phyloP scores from a whole-genome alignment of 1,139 yeast genomes.

The Debaryomyces sp. region DNA sequence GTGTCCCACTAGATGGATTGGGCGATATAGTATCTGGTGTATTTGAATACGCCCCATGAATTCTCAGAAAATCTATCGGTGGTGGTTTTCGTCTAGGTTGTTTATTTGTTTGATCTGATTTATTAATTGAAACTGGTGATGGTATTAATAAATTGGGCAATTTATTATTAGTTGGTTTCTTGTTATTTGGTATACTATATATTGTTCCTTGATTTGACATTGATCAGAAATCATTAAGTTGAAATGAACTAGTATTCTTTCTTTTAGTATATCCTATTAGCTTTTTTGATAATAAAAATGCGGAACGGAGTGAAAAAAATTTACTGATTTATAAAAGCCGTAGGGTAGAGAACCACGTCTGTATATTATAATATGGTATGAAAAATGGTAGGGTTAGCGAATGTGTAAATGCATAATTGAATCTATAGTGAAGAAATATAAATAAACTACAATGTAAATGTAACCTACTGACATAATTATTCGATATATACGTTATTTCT shows the following conservation, averaged over 20 bases:
- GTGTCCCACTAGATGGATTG: conserved; percentile 2
- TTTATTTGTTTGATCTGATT: conserved; percentile 12
- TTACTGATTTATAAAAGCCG: background rate
- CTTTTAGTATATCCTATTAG: background rate
- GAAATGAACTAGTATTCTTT: background rate
- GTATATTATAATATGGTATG: background rate
- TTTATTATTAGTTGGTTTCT: conserved; percentile 19
- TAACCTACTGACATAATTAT: background rate
- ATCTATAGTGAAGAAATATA: background rate
- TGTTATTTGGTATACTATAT: conserved; percentile 33
- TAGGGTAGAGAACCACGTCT: background rate
- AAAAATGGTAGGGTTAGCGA: background rate
- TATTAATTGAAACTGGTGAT: conserved; percentile 20
- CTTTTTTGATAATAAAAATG: background rate
- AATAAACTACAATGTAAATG: background rate
- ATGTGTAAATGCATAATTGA: background rate
- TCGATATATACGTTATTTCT: conserved; percentile 11
- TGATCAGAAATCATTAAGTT: conserved; percentile 9
- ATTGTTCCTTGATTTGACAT: conserved; percentile 29
- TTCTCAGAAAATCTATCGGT: conserved; percentile 43
- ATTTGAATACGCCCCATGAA: conserved; percentile 33
- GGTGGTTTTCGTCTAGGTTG: conserved; percentile 45
- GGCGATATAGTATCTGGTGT: conserved; percentile 12
- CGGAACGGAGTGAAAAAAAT: background rate
- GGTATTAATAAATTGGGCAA: conserved; percentile 30